Conservation (phyloP, 2,329 filamentous ascomycete species). For the Rhytidhysteron rufulum region DNA sequence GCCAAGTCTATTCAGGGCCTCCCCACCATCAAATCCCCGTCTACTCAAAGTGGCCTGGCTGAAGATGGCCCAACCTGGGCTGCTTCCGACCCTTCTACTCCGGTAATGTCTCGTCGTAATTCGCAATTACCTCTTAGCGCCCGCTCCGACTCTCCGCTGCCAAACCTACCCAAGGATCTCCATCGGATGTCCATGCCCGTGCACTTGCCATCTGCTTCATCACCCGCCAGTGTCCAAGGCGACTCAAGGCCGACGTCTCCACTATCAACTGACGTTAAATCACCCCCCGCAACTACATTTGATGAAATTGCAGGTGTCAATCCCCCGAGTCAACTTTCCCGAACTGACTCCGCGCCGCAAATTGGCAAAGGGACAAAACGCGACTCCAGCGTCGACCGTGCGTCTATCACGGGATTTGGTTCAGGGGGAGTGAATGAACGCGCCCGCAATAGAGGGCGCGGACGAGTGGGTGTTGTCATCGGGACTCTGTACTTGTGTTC, state of each 20-base stretch:
- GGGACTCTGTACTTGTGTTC: conserved; percentile 84
- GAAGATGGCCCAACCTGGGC: conserved; percentile 29
- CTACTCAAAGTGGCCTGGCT: conserved; percentile 18
- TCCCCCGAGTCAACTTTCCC: conserved; percentile 37
- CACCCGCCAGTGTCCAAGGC: conserved; percentile 18
- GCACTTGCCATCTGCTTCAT: conserved; percentile 41
- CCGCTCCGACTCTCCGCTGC: conserved; percentile 27
- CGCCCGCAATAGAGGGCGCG: conserved; percentile 75
- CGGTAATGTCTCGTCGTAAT: conserved; percentile 24
- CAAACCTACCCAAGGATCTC: conserved; percentile 54
- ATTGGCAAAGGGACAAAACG: conserved; percentile 52
- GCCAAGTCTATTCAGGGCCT: conserved; percentile 47
- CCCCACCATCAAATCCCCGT: conserved; percentile 61
- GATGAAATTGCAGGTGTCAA: conserved; percentile 36
- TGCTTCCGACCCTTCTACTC: conserved; percentile 17
- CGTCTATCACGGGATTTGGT: conserved; percentile 63
- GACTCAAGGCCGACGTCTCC: conserved; percentile 24
- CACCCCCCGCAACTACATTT: conserved; percentile 48
- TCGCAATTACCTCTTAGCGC: conserved; percentile 24
- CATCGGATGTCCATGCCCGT: conserved; percentile 80
- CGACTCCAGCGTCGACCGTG: conserved; percentile 58
- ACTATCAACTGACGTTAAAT: conserved; percentile 22
- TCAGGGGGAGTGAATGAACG: conserved; percentile 66
- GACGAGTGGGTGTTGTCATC: conserved; percentile 72
- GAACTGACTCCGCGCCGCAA: conserved; percentile 28